A percentile compares a stretch with the other conserved stretches of the same genome.
phyloP scores from a whole-genome alignment of 345 rosid genomes.

The Lenwebbia sp. region DNA sequence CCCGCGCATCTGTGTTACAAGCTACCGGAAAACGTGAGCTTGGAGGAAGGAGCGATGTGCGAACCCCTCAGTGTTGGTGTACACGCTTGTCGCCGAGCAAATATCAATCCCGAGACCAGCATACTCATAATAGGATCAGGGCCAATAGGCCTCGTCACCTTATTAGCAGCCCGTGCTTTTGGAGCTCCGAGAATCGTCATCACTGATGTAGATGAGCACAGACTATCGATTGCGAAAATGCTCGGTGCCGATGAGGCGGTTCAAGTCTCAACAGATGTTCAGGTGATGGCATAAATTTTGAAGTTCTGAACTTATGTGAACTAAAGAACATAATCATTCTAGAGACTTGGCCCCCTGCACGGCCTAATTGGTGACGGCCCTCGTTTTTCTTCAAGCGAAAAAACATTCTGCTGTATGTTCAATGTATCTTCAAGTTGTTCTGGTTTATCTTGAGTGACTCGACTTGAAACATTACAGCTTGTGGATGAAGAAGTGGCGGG shows the following conservation, averaged over 20 bases:
- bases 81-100: constrained; percentile 87
- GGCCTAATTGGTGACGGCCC: not conserved
- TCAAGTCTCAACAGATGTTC: constrained; percentile 44
- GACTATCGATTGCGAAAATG: constrained; percentile 63
- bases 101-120: constrained; percentile 58
- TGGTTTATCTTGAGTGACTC: not conserved
- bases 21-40: constrained; percentile 77
- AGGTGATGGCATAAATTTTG: constrained; percentile 27
- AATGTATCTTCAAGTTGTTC: not conserved
- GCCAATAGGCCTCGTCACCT: constrained; percentile 84
- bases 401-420: not conserved
- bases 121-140: constrained; percentile 82
- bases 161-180: constrained; percentile 87
- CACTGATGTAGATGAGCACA: constrained; percentile 63
- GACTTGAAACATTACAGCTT: constrained; percentile 27
- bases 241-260: constrained; percentile 64
- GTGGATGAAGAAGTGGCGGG: constrained; percentile 48
- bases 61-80: constrained; percentile 93
- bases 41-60: constrained; percentile 98
- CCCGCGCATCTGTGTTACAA: constrained; percentile 88
- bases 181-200: constrained; percentile 73
- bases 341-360: not conserved
- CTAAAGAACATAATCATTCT: not conserved
- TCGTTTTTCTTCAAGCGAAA: not conserved
- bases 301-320: not conserved